Evolutionary conservation across 2,329 filamentous ascomycete species (phyloP).

Genomic region (Rugonectria rugulosa): DNA sequence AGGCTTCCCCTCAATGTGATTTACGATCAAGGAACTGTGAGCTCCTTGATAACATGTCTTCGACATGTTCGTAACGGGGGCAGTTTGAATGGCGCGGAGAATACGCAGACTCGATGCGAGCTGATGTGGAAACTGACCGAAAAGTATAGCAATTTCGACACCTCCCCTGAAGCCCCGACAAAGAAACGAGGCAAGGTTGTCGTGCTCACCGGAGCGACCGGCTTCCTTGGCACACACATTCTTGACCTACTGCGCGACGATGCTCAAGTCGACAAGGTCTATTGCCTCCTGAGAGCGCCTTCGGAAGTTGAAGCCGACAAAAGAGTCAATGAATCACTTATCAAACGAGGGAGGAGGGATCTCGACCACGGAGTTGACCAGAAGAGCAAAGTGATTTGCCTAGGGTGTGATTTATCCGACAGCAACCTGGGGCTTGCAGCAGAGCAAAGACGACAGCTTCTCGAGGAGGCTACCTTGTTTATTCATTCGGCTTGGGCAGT

Average conservation of each 20-base stretch:
- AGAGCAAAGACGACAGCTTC: background rate
- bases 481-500: constrained; percentile 64
- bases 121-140: constrained; percentile 15
- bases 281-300: constrained; percentile 52
- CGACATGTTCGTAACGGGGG: background rate
- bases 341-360: background rate
- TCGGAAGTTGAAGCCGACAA: constrained; percentile 12
- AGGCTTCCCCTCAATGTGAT: constrained; percentile 63
- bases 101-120: background rate
- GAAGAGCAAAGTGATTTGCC: constrained; percentile 23
- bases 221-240: constrained; percentile 69
- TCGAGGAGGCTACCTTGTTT: constrained; percentile 28
- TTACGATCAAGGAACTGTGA: constrained; percentile 65
- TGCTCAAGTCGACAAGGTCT: constrained; percentile 6
- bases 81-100: background rate
- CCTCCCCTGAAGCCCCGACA: rapidly evolving
- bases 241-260: constrained; percentile 29
- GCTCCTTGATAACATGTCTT: constrained; percentile 37
- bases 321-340: constrained; percentile 24
- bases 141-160: constrained; percentile 21
- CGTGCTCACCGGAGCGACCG: constrained; percentile 70
- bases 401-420: constrained; percentile 21
- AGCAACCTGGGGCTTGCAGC: constrained; percentile 13
- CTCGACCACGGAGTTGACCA: constrained; percentile 3
- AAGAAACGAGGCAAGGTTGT: background rate